Percentiles rank a stretch among this genome's conserved stretches.
phyloP scores from a whole-genome alignment of 306 rosid genomes.

The Abrus pulchellus region DNA sequence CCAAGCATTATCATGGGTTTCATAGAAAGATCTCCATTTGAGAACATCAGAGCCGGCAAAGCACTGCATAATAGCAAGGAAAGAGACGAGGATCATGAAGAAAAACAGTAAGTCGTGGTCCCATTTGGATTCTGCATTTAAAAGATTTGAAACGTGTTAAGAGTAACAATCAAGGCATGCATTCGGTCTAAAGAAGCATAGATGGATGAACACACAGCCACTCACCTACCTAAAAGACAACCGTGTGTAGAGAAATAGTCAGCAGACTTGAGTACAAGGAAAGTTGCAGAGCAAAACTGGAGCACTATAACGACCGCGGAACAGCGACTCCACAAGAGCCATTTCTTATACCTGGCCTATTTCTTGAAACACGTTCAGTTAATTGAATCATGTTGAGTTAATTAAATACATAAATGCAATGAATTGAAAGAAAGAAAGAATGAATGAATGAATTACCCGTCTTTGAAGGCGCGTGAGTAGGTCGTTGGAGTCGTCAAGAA shows the following conservation, averaged over 20 bases:
- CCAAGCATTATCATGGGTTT: constrained; percentile 83
- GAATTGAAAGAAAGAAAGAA: no score
- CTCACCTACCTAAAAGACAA: constrained; percentile 72
- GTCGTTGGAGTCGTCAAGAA: constrained; percentile 54
- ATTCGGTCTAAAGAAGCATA: not conserved
- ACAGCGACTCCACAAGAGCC: constrained; percentile 88
- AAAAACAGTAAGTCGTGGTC: constrained; percentile 53
- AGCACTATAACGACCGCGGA: constrained; percentile 53
- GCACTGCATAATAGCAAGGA: constrained; percentile 68
- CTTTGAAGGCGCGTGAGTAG: constrained; percentile 57
- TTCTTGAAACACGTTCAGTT: constrained; percentile 27
- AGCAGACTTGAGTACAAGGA: constrained; percentile 58
- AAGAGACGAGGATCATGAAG: constrained; percentile 60
- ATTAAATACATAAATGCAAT: not conserved
- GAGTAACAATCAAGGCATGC: not conserved
- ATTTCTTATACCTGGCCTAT: constrained; percentile 71
- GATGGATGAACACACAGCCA: not conserved
- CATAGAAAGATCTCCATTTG: constrained; percentile 86
- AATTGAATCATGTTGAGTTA: no score
- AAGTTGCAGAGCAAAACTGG: constrained; percentile 68
- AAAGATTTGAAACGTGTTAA: not conserved
- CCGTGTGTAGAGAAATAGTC: constrained; percentile 42
- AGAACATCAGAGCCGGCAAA: constrained; percentile 77
- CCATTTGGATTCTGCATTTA: constrained; percentile 59
- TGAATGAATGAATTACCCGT: constrained; percentile 52